phyloP scores from a whole-genome alignment of 169 alveolate genomes.

The Cryptosporidium bovis region DNA sequence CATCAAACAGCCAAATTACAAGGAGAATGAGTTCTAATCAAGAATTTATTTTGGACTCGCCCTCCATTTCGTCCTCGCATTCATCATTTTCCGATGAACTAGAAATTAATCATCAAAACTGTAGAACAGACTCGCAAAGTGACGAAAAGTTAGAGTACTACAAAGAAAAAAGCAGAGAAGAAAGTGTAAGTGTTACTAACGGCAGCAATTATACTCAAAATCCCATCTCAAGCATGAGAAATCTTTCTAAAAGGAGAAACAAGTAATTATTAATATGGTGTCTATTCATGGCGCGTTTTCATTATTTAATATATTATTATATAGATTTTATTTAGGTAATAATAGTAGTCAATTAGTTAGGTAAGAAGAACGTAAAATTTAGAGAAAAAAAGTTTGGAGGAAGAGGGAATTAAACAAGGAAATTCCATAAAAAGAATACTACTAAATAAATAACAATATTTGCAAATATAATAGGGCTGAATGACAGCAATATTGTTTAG shows the following conservation, averaged over 20 bases:
- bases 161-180: not conserved
- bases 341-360: too few relatives aligned
- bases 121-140: too few relatives aligned
- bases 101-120: too few relatives aligned
- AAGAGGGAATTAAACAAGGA: too few relatives aligned
- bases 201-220: not conserved
- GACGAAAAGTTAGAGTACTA: too few relatives aligned
- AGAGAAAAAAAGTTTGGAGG: too few relatives aligned
- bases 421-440: too few relatives aligned
- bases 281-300: not conserved
- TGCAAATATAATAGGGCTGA: too few relatives aligned
- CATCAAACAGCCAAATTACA: conserved; percentile 1
- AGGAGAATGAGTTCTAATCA: not conserved
- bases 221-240: conserved; percentile 38
- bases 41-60: not conserved
- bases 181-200: not conserved
- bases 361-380: too few relatives aligned
- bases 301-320: not conserved
- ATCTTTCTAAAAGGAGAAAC: conserved; percentile 26
- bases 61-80: not conserved
- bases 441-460: too few relatives aligned
- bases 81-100: not conserved
- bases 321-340: not conserved
- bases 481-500: too few relatives aligned
- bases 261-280: not conserved